A percentile compares a stretch with the other conserved stretches of the same genome.
Conservation (phyloP, 1,139 yeast genomes). For the Geotrichum macrosporum region DNA sequence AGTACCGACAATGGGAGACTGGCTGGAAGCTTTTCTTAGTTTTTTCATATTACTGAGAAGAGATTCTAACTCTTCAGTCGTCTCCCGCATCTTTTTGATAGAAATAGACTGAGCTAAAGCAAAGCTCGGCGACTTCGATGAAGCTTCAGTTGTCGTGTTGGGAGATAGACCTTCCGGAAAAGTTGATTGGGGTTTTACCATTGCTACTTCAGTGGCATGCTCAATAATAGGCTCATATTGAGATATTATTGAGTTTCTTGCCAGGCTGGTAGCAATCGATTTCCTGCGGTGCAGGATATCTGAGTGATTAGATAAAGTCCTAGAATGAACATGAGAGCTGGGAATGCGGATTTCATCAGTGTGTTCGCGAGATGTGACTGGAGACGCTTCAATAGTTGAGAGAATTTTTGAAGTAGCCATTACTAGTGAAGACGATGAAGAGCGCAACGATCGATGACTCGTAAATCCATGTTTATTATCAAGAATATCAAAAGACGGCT, state of each 20-base stretch:
- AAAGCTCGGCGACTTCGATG: neutral
- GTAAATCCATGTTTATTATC: conserved; percentile 8
- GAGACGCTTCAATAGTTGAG: conserved; percentile 8
- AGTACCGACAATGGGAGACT: neutral
- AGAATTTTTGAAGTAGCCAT: conserved; percentile 4
- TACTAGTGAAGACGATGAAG: conserved; percentile 1
- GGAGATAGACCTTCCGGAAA: neutral
- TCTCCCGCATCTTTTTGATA: conserved; percentile 27
- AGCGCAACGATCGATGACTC: conserved; percentile 1
- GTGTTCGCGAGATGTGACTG: conserved; percentile 2
- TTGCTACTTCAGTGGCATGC: conserved; percentile 22
- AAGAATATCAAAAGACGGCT: conserved; percentile 9
- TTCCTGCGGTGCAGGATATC: conserved; percentile 10
- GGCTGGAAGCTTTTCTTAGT: conserved; percentile 26
- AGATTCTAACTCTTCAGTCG: conserved; percentile 27
- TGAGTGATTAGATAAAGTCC: neutral
- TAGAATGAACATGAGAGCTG: neutral
- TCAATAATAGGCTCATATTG: conserved; percentile 26
- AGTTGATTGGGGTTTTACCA: conserved; percentile 10
- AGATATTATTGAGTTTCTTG: conserved; percentile 21
- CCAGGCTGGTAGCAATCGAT: conserved; percentile 22
- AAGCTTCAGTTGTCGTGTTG: neutral
- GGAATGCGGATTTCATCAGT: neutral
- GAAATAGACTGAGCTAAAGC: neutral
- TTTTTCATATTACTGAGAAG: conserved; percentile 28